These are phyloP conservation scores for Aspergillus pseudoterreus DNA, from an alignment of 2,329 filamentous ascomycete genomes.

Conservation along the genomic window DNA sequence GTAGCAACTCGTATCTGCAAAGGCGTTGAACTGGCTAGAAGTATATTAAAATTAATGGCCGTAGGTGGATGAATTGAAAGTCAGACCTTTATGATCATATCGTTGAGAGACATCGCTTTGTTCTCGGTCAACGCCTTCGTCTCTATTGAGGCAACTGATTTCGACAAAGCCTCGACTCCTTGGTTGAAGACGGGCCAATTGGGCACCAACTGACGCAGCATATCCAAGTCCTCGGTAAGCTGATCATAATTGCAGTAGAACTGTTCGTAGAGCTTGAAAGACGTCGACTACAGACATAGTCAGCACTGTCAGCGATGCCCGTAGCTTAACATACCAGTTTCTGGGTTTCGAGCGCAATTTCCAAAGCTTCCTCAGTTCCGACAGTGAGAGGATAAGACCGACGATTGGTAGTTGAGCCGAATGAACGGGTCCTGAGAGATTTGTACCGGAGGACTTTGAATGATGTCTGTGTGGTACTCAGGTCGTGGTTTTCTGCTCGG, in stretches of 20 bases:
- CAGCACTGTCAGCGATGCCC: slow-evolving; percentile 27
- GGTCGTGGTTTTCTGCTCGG: slow-evolving; percentile 42
- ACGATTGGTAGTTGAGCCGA: slow-evolving; percentile 25
- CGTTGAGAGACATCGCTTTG: slow-evolving; percentile 76
- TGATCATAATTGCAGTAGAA: slow-evolving; percentile 88
- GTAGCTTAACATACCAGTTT: slow-evolving; percentile 41
- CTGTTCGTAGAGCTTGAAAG: slow-evolving; percentile 84
- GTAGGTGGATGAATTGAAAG: slow-evolving; percentile 13
- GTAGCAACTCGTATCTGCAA: slow-evolving; percentile 85
- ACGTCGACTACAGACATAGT: slow-evolving; percentile 61
- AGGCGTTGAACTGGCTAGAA: slow-evolving; percentile 82
- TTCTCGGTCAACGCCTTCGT: slow-evolving; percentile 59
- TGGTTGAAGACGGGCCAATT: slow-evolving; percentile 78
- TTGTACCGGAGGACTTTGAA: slow-evolving; percentile 25
- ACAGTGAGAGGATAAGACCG: slow-evolving; percentile 40
- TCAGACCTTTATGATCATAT: slow-evolving; percentile 81
- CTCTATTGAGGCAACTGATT: slow-evolving; percentile 68
- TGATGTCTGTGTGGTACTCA: slow-evolving; percentile 45
- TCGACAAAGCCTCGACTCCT: slow-evolving; percentile 78
- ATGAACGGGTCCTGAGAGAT: slow-evolving; percentile 26
- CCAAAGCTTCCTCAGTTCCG: slow-evolving; percentile 51
- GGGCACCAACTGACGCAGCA: slow-evolving; percentile 63
- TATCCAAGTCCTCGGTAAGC: slow-evolving; percentile 72
- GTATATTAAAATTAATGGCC: slow-evolving; percentile 11
- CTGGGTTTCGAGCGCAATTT: slow-evolving; percentile 53